A percentile compares a stretch with the other conserved stretches of the same genome.
Evolutionary conservation across 2,329 filamentous ascomycete species (phyloP).

Genomic region (Coleophoma cylindrospora): DNA sequence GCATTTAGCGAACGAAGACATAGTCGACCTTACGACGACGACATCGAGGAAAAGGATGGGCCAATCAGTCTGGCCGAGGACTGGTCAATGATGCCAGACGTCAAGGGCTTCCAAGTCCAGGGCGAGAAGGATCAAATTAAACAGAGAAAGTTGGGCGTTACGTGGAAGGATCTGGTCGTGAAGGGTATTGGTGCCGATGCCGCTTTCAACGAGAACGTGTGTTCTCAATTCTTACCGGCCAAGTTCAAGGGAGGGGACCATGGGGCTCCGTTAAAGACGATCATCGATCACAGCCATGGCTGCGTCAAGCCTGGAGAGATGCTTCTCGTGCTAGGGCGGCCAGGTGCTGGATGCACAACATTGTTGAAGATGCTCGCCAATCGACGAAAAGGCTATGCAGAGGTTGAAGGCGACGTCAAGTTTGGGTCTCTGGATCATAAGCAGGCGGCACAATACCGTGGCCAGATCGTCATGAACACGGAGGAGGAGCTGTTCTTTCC

Average conservation of each 20-base stretch:
- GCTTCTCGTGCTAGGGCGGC: constrained; percentile 64
- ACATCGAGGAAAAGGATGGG: constrained; percentile 10
- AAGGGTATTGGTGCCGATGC: constrained; percentile 25
- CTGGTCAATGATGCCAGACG: constrained; percentile 23
- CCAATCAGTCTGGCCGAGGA: constrained; percentile 15
- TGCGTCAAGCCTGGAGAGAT: constrained; percentile 70
- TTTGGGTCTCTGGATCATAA: constrained; percentile 42
- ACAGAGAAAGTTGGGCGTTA: constrained; percentile 20
- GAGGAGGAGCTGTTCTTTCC: constrained; percentile 48
- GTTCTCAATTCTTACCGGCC: constrained; percentile 17
- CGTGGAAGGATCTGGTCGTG: constrained; percentile 23
- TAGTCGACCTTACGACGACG: constrained; percentile 15
- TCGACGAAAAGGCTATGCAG: constrained; percentile 51
- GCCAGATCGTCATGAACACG: constrained; percentile 52
- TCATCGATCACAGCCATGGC: constrained; percentile 60
- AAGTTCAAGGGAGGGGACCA: constrained; percentile 38
- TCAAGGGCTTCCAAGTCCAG: constrained; percentile 15
- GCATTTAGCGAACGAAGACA: constrained; percentile 1
- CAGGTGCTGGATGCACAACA: constrained; percentile 66
- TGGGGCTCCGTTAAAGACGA: constrained; percentile 59
- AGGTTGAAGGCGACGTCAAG: constrained; percentile 51
- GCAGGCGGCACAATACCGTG: constrained; percentile 41
- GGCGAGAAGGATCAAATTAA: constrained; percentile 18
- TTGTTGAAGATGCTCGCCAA: constrained; percentile 67
- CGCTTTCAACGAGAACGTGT: constrained; percentile 21